Percentiles rank a stretch among this genome's conserved stretches.
These are phyloP conservation scores for Erodium moschatum DNA, from an alignment of 441 rosid genomes.

Conservation along the genomic window DNA sequence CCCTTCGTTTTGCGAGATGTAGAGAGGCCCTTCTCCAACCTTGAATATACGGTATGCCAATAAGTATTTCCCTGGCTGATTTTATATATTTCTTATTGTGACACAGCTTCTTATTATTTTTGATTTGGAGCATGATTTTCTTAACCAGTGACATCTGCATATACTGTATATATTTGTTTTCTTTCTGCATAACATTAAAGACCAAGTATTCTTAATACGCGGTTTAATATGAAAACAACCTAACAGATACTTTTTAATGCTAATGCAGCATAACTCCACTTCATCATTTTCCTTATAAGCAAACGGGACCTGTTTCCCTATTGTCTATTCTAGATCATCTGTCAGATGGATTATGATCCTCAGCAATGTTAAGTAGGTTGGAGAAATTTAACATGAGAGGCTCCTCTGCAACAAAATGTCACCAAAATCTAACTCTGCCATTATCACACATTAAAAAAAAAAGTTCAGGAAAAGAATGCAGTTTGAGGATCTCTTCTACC, in stretches of 20 bases:
- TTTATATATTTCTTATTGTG: background rate
- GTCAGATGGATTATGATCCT: background rate
- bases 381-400: background rate
- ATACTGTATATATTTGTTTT: background rate
- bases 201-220: background rate
- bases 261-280: background rate
- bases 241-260: background rate
- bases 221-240: background rate
- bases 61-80: background rate
- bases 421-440: constrained; percentile 5
- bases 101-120: background rate
- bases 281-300: background rate
- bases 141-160: background rate
- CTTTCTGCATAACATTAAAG: background rate
- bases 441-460: background rate
- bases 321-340: background rate
- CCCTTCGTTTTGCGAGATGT: constrained; percentile 98
- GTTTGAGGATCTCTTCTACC: background rate
- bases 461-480: background rate
- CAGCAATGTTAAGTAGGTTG: background rate
- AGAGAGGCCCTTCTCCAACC: constrained; percentile 93
- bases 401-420: background rate
- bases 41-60: constrained; percentile 74
- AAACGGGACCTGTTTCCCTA: background rate
- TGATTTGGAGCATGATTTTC: background rate